A percentile compares a stretch with the other conserved stretches of the same genome.
Evolutionary conservation across 257 asterid genomes (phyloP).

Genomic region (Linaria vulgaris): DNA sequence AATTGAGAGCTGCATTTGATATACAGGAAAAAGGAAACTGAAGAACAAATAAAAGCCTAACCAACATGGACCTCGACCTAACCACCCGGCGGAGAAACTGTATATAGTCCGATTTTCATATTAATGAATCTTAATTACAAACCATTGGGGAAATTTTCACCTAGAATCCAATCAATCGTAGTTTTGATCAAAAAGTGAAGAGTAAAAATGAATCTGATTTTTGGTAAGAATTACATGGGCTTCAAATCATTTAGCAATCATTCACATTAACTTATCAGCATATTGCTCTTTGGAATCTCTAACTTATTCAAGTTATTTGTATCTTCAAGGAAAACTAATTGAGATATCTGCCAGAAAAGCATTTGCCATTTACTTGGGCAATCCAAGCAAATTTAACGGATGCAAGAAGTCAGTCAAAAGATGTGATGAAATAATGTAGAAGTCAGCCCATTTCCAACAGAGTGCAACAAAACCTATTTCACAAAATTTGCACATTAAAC

Average conservation of each 20-base stretch:
- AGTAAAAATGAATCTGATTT: no score
- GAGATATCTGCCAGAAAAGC: no score
- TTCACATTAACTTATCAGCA: neutral
- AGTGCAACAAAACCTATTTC: neutral
- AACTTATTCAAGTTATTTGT: no score
- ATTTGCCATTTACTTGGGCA: no score
- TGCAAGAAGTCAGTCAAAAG: neutral
- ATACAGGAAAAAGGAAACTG: neutral
- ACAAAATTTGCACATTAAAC: neutral
- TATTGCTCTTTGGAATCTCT: no score
- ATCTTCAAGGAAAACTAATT: no score
- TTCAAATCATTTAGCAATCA: neutral
- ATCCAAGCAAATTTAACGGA: no score
- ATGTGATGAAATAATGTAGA: conserved; percentile 2
- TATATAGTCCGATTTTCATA: neutral
- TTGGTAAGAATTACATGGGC: no score
- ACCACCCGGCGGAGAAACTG: conserved; percentile 10
- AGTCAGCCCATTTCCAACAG: conserved; percentile 6
- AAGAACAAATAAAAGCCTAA: conserved; percentile 7
- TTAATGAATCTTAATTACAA: conserved; percentile 10
- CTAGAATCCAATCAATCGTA: no score
- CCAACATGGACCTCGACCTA: conserved; percentile 8
- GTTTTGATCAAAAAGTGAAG: no score
- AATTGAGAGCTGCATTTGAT: conserved; percentile 6
- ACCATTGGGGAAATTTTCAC: neutral